These are phyloP conservation scores for Neopestalotiopsis sp. DNA, from an alignment of 2,329 filamentous ascomycete species.

Conservation along the genomic window DNA sequence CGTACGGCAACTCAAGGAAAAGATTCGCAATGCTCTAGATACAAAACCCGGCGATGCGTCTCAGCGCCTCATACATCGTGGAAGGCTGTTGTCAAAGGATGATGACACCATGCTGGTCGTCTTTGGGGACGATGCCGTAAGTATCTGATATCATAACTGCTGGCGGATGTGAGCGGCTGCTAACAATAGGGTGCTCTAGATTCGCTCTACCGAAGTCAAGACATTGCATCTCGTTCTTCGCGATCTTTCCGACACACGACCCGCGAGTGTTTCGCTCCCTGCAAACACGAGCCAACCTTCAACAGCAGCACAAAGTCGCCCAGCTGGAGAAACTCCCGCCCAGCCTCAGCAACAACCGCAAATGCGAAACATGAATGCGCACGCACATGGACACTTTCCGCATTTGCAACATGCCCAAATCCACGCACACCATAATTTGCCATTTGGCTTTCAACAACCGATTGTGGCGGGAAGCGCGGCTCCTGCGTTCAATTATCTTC, in stretches of 20 bases:
- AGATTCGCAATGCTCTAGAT: conserved; percentile 57
- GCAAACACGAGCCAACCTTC: conserved; percentile 22
- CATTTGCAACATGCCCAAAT: conserved; percentile 20
- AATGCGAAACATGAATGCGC: not conserved
- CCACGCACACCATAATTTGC: conserved; percentile 24
- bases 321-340: conserved; percentile 21
- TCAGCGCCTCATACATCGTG: conserved; percentile 66
- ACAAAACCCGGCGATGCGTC: conserved; percentile 57
- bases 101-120: conserved; percentile 60
- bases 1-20: conserved; percentile 61
- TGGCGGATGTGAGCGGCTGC: not conserved
- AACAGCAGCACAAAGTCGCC: conserved; percentile 23
- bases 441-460: conserved; percentile 28
- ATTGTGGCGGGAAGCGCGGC: conserved; percentile 3
- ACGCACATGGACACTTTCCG: conserved; percentile 13
- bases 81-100: conserved; percentile 59
- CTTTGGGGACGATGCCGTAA: conserved; percentile 60
- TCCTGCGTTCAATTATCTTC: conserved; percentile 12
- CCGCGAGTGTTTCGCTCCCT: conserved; percentile 21
- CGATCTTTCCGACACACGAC: conserved; percentile 32
- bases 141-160: conserved; percentile 24
- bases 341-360: conserved; percentile 20
- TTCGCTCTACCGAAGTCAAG: conserved; percentile 33
- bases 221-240: conserved; percentile 39
- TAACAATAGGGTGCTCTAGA: conserved; percentile 24